phyloP scores from a whole-genome alignment of 345 rosid species.

The Lagerstroemia speciosa region DNA sequence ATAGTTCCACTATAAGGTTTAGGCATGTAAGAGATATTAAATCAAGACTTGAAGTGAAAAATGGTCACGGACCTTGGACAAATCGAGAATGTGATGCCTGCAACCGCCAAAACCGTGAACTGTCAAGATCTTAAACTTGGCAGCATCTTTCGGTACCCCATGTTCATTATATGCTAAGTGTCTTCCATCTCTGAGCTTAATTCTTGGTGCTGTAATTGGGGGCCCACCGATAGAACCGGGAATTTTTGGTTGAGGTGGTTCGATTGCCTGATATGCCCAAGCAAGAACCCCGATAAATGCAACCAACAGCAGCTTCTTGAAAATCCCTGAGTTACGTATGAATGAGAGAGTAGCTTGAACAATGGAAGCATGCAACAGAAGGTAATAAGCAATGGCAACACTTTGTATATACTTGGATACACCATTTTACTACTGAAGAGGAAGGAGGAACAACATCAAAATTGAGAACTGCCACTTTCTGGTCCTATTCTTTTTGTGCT shows the following conservation, averaged over 20 bases:
- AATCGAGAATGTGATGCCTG: conserved; percentile 8
- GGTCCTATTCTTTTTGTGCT: not conserved
- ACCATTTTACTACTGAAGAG: not conserved
- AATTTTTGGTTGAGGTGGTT: conserved; percentile 18
- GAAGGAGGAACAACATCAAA: not conserved
- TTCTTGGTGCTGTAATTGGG: conserved; percentile 16
- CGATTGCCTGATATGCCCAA: conserved; percentile 18
- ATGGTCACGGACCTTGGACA: conserved; percentile 8
- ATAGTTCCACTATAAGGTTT: not conserved
- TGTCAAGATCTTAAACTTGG: conserved; percentile 11
- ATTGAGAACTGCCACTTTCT: not conserved
- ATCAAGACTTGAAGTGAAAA: not conserved
- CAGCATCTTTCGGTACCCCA: conserved; percentile 14
- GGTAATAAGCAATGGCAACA: not conserved
- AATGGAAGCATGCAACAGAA: not conserved
- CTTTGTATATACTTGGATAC: not conserved
- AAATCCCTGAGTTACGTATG: conserved; percentile 8
- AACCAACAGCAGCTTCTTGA: conserved; percentile 10
- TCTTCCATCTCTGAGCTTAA: conserved; percentile 20
- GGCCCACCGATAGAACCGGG: conserved; percentile 15
- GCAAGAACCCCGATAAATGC: conserved; percentile 13
- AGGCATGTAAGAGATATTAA: not conserved
- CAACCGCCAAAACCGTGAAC: conserved; percentile 12
- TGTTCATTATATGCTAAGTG: conserved; percentile 18
- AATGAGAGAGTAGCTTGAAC: not conserved